Evolutionary conservation across 1,139 yeast genomes (phyloP), one percentile per base, ranked within the genome.

Genomic region (Yamadazyma epiphylla): DNA sequence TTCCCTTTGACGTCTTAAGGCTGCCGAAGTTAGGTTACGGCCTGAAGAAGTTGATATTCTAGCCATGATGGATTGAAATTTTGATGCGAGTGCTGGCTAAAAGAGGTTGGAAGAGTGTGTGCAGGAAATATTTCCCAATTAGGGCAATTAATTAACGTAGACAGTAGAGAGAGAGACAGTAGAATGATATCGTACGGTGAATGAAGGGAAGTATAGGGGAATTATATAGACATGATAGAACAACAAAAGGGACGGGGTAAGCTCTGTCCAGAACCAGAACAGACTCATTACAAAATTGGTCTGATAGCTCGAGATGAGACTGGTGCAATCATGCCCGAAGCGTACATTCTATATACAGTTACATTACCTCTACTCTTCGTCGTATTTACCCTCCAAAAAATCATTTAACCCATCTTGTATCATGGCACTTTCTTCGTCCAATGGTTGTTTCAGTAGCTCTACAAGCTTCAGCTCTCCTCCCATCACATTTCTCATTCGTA

Each of bases 391-490:
- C 25, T 63, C 70, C 37, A 70, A 53, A 13, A 69, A 48, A 38
- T 68, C 73, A 37, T 64, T 67, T 37, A 77, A 56, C 12, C 72
- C 57, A 35, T 71, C 68, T 45, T 79, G 82, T 21, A 80, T 58
- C 33, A 63, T 60, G 23, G 64, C 58, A 16, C 82, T 74, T 40
- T 85, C 94, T 30, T 77, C 79, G 46, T 84, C 94, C 54, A 80
- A 60, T 1, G 86, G 84, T 52, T 70, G 53, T 29, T 58, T 60
- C 28, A 73, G 67, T 48, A 66, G 51, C 39, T 54, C 48, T 32
- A 48, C 48, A 36, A 81, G 79, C 27, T 70, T 75, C 29, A 70
- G 74, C 32, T 74, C 76, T 15, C 89, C 94, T 6, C 95, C 95
- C 53, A 85, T 60, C 36, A 68, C 51, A 14, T 61, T 55, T 55